Evolutionary conservation across 106 monocot genomes (phyloP), one percentile per base, ranked within the genome.

Genomic region (Allium fistulosum): DNA sequence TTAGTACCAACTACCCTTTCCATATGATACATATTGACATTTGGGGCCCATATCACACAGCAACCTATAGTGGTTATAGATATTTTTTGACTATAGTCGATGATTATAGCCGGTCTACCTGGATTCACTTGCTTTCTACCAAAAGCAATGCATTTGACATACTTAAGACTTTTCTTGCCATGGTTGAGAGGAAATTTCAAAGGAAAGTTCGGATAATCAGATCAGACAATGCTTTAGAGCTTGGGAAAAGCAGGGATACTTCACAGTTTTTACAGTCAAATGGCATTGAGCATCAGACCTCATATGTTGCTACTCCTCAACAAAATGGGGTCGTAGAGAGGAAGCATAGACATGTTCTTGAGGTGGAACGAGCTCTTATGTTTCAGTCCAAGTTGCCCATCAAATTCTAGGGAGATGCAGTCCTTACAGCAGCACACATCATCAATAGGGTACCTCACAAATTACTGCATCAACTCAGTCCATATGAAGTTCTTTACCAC

Each of bases 71-170:
- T 22, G 22, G 22, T 22, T 22, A 22, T 37, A 22, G 1, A 3
- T 64, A 64, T 64, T 64, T 22, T 64, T 37, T 64, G 64, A 37
- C 64, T 2, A 64, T 64, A 27, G 64, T 64, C 9, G 64, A 64
- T 64, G 64, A 64, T 37, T 64, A 46, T 64, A 46, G 46, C 7
- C 37, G 64, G n/a, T 9, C 11, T 12, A n/a, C 10, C 48, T 64
- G 28, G 64, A n/a, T 64, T 37, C 13, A 64, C 48, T 64, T 64
- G n/a, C 17, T 64, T 9, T n/a, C 9, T 46, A 2, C 37, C 37
- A 64, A 27, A 11, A 9, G 64, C 9, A 27, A 47, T 64, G 11
- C 11, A 37, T 14, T 27, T 16, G 22, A 22, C 8, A 64, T 64
- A 9, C 48, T 64, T 27, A 28, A 11, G 9, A 64, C 9, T 64